These are phyloP conservation scores for Syncephalastrum contaminatum DNA, from an alignment of 371 early-diverging fungal species.

Conservation along the genomic window DNA sequence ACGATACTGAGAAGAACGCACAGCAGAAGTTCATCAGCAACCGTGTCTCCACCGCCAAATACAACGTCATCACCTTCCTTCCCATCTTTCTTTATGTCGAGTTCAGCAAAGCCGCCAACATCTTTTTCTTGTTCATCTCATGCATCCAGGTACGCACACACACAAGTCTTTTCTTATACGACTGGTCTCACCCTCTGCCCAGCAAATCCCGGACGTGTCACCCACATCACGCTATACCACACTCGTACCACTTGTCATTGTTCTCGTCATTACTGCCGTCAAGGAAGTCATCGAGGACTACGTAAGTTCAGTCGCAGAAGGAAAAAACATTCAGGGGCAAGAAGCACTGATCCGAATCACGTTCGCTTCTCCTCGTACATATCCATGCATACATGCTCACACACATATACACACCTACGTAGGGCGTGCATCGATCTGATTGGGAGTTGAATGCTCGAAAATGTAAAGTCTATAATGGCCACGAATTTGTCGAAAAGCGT, in stretches of 20 bases:
- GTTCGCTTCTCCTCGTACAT: background rate
- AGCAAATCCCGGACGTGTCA: conserved; percentile 85
- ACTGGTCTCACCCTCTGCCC: conserved; percentile 4
- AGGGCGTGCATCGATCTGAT: conserved; percentile 84
- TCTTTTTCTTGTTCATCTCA: conserved; percentile 91
- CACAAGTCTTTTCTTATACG: background rate
- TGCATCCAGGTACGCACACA: conserved; percentile 67
- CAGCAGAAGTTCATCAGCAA: conserved; percentile 78
- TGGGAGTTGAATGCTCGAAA: conserved; percentile 73
- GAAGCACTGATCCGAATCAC: background rate
- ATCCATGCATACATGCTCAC: conserved; percentile 1
- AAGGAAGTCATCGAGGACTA: conserved; percentile 98
- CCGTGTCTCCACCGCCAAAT: conserved; percentile 86
- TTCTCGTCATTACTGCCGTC: conserved; percentile 89
- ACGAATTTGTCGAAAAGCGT: conserved; percentile 60
- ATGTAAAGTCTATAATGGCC: conserved; percentile 64
- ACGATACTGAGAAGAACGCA: conserved; percentile 71
- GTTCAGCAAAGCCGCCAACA: conserved; percentile 92
- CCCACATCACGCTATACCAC: conserved; percentile 90
- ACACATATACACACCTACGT: background rate
- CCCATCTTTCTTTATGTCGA: conserved; percentile 93
- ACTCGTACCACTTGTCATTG: conserved; percentile 87
- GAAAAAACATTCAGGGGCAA: background rate
- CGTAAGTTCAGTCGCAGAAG: conserved; percentile 5
- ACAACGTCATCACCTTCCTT: conserved; percentile 84